Base-by-base conservation (phyloP, 2,329 filamentous ascomycete genomes). In the Aaosphaeria arxii region DNA sequence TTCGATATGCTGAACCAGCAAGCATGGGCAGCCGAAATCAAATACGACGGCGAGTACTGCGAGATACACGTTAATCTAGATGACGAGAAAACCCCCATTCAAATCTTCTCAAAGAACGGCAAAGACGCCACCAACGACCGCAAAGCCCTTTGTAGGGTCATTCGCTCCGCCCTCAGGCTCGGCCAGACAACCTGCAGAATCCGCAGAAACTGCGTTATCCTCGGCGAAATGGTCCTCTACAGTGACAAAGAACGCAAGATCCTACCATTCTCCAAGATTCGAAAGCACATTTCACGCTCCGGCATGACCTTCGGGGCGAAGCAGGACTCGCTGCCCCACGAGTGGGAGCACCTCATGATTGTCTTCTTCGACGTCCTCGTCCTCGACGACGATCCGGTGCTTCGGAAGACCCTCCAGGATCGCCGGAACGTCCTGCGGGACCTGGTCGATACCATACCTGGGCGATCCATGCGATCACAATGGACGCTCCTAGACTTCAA, bases 101-200 rank as follows among this genome's bases (percentile, higher is more conserved):
- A 87, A 53, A 92, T 96, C 30, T 96, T 94, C 64, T 95, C 90
- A 7, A 96, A 96, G 65, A 94, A 89, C 59, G 89, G 91, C 49
- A 95, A 94, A 64, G 89, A 96, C 56, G 92, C 90, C 40, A 96
- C 90, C 0, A 63, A 73, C 44, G 91, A 95, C 65, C 81, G 87
- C 32, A 57, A 67, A 7, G 75, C 74, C 1, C 67, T 95, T 24
- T 84, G 88, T 36, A 77, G 78, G 2, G 78, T 78, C 1, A 83
- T 96, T 47, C 75, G 78, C 38, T 73, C 83, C 4, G 85, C 86
- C 4, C 72, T 95, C 5, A 76, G 76, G 6, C 75, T 95, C 32
- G 83, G 83, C 3, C 70, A 72, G 1, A 52, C 75, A 0, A 74
- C 77, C 6, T 87, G 87, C 63, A 78, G 72, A 7, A 69, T 95